Evolutionary conservation across 495 filamentous ascomycete species (phyloP).

Genomic region (Hypoxylon trugodes): DNA sequence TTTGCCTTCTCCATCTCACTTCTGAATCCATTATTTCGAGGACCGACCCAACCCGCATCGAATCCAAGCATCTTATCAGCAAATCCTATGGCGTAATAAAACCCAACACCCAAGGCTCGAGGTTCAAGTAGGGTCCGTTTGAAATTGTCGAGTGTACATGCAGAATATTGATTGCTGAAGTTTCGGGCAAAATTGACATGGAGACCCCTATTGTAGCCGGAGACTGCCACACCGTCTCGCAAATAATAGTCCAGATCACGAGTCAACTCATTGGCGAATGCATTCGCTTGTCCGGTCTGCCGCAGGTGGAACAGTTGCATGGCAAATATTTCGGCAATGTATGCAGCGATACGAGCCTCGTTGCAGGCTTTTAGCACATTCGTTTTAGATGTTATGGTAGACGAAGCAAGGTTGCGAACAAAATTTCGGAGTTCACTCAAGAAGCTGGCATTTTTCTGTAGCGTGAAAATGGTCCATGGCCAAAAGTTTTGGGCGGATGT

Average conservation of each 20-base stretch:
- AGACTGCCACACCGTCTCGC: constrained; percentile 73
- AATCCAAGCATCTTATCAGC: constrained; percentile 77
- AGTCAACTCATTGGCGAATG: constrained; percentile 71
- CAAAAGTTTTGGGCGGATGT: constrained; percentile 86
- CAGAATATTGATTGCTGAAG: constrained; percentile 76
- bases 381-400: constrained; percentile 54
- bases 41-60: constrained; percentile 77
- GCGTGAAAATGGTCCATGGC: constrained; percentile 84
- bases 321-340: constrained; percentile 86
- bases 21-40: constrained; percentile 72
- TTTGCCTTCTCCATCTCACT: constrained; percentile 87
- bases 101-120: constrained; percentile 71
- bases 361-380: constrained; percentile 60
- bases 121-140: constrained; percentile 73
- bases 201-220: constrained; percentile 83
- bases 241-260: constrained; percentile 79
- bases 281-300: constrained; percentile 70
- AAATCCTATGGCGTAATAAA: constrained; percentile 81
- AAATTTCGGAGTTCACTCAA: constrained; percentile 72
- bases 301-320: constrained; percentile 86
- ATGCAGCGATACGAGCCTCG: constrained; percentile 77
- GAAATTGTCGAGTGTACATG: constrained; percentile 75
- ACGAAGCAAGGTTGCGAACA: constrained; percentile 67
- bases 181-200: constrained; percentile 87
- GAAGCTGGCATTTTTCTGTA: constrained; percentile 77